Conservation (phyloP, 2,329 filamentous ascomycete genomes). For the Emydomyces testavorans region DNA sequence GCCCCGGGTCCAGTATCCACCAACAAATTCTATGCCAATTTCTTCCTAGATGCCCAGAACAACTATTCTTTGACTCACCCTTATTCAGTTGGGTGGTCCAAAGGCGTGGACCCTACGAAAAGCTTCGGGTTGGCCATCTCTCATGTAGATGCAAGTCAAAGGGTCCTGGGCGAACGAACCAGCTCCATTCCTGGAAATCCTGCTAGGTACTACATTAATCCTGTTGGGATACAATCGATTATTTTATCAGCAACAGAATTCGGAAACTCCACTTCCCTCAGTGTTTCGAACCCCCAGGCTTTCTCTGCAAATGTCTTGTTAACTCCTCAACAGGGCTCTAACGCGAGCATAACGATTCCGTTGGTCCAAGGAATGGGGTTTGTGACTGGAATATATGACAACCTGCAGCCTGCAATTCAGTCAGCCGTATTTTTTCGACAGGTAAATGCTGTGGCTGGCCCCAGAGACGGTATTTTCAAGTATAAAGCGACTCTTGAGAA, state of each 20-base stretch:
- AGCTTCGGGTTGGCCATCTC: constrained; percentile 71
- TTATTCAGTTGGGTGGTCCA: constrained; percentile 58
- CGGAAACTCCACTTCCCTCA: constrained; percentile 46
- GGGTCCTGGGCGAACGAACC: constrained; percentile 52
- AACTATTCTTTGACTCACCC: constrained; percentile 63
- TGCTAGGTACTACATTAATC: constrained; percentile 64
- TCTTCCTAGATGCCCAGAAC: constrained; percentile 63
- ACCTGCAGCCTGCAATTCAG: constrained; percentile 59
- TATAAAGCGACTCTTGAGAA: constrained; percentile 65
- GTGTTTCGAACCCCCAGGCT: constrained; percentile 41
- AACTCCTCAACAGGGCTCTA: constrained; percentile 40
- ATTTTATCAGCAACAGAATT: constrained; percentile 70
- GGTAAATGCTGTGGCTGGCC: constrained; percentile 44
- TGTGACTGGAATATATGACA: constrained; percentile 64
- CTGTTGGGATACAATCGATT: constrained; percentile 69
- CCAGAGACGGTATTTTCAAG: constrained; percentile 58
- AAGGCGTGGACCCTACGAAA: constrained; percentile 48
- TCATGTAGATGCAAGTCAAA: constrained; percentile 57
- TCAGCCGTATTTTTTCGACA: constrained; percentile 62
- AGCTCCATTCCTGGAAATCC: constrained; percentile 45
- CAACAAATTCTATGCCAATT: constrained; percentile 60
- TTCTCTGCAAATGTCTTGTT: constrained; percentile 60
- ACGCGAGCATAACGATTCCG: constrained; percentile 60
- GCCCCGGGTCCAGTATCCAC: constrained; percentile 32
- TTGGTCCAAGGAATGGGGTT: constrained; percentile 84